These are phyloP conservation scores for Nitzschia inconspicua DNA, from an alignment of 108 stramenopile species.

Conservation along the genomic window DNA sequence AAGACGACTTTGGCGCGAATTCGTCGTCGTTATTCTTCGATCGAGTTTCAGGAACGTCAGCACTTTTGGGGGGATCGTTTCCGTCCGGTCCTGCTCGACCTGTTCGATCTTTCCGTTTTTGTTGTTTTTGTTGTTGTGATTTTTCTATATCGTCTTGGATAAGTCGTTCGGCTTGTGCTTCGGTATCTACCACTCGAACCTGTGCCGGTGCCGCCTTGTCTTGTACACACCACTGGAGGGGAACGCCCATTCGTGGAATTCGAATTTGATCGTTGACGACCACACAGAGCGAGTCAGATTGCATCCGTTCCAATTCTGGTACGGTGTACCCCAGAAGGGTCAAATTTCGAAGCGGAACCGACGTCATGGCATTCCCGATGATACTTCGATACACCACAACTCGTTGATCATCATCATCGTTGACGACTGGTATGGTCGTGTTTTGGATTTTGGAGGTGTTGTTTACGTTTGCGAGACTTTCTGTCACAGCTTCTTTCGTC, in stretches of 20 bases:
- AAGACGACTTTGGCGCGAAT: too few species aligned
- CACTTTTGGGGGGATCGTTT: too few species aligned
- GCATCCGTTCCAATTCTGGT: slow-evolving; percentile 40
- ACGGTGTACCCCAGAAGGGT: slow-evolving; percentile 44
- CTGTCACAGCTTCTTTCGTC: neutral
- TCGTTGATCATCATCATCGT: neutral
- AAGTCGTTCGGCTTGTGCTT: slow-evolving; percentile 5
- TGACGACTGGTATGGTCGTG: neutral
- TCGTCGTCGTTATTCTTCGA: too few species aligned
- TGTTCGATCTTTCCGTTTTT: neutral
- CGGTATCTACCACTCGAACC: neutral
- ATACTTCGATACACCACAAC: neutral
- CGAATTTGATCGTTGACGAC: slow-evolving; percentile 52
- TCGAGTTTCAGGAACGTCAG: too few species aligned
- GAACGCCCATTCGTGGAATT: slow-evolving; percentile 55
- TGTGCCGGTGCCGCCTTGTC: neutral
- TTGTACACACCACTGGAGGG: slow-evolving; percentile 51
- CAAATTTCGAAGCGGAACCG: slow-evolving; percentile 32
- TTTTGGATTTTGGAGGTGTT: neutral
- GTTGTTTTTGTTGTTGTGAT: neutral
- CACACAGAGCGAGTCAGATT: slow-evolving; percentile 51
- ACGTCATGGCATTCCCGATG: neutral
- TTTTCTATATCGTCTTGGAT: slow-evolving; percentile 1
- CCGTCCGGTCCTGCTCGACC: too few species aligned
- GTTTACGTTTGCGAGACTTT: neutral